Conservation (phyloP, 2,329 filamentous ascomycete genomes). For the Colletotrichum sidae region DNA sequence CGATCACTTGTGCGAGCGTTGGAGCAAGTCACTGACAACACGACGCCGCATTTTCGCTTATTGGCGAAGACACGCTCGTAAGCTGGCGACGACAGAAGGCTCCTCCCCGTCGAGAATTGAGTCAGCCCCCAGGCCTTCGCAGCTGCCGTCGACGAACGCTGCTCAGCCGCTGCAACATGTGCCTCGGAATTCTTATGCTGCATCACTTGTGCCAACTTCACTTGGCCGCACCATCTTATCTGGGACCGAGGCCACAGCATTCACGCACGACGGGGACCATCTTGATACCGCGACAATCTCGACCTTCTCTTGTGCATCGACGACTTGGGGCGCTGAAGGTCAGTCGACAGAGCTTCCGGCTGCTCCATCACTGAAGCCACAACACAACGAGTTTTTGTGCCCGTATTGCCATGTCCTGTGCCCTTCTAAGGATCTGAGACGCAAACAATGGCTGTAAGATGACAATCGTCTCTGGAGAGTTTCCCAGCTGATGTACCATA, state of each 20-base stretch:
- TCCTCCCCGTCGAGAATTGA: too few relatives aligned
- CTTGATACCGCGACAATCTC: not conserved
- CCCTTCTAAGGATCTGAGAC: not conserved
- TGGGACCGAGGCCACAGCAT: slow-evolving; percentile 3
- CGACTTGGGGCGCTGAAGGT: not conserved
- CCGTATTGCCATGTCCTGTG: slow-evolving; percentile 9
- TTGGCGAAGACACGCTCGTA: slow-evolving; percentile 18
- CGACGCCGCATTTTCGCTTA: slow-evolving; percentile 13
- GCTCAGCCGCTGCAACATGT: not conserved
- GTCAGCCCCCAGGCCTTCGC: not conserved
- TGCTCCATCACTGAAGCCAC: not conserved
- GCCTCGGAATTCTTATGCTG: not conserved
- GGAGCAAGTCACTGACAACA: slow-evolving; percentile 1
- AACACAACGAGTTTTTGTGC: slow-evolving; percentile 7
- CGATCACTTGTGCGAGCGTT: not conserved
- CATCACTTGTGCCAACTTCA: not conserved
- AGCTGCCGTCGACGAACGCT: not conserved
- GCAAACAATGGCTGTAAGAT: slow-evolving; percentile 14
- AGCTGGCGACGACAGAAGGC: slow-evolving; percentile 1
- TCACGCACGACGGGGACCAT: not conserved
- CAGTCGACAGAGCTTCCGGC: not conserved
- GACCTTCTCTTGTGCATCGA: slow-evolving; percentile 9
- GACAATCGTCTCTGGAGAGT: not conserved
- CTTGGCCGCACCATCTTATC: not conserved
- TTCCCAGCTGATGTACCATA: not conserved